Evolutionary conservation across 202 grass and related monocot genomes (phyloP), one percentile per base, ranked within the genome.

Genomic region (Schoenoplectus triqueter): DNA sequence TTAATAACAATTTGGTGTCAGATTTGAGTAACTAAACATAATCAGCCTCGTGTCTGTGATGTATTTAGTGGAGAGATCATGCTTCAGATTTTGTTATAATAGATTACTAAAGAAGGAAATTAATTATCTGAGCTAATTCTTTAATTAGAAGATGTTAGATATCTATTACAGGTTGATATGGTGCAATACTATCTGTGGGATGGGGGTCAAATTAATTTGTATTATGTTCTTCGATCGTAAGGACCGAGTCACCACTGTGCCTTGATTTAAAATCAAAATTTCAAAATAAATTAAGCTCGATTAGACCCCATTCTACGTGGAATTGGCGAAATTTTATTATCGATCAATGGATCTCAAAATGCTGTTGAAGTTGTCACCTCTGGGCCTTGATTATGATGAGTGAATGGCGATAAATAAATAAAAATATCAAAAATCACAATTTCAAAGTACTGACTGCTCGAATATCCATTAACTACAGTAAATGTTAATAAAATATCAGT

Each of bases 1-100:
- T 55, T 82, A 82, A 69, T 69, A 82, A 66, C 49, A 18, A 82
- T 19, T 55, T 82, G 80, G 10, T 62, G 56, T 31, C 31, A 82
- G 64, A 66, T 68, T 66, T 50, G 19, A 20, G 63, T 69, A n/a
- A 82, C 69, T 73, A 73, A 73, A 3, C 8, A 44, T 31, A 82
- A 31, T 55, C 18, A 31, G 80, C 22, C 10, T 69, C 64, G 3
- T 66, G 19, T 82, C 19, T 18, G 64, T 4, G 8, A 10, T 56
- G 50, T 31, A 56, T 2, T 40, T 77, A 10, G 17, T 72, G 69
- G 73, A 54, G 10, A 56, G 51, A 57, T 77, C 73, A 21, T 77
- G 21, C 73, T 77, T 76, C 47, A 77, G 11, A 77, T 77, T 77
- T 11, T 39, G 1, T 9, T 40, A 40, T 40, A 56, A 31, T 76